Conservation (phyloP, 176 grass and related monocot species). For the Sorghum bicolor region Sorghum_bicolor_NCBIv3 NC_012877.2:2962501-2963000, state of each 20-base stretch:
- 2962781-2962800: background rate
- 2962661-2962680: slow-evolving; percentile 41
- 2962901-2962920: no score
- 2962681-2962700: slow-evolving; percentile 13
- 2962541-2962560: slow-evolving; percentile 53
- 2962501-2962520: slow-evolving; percentile 14
- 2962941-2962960: no score
- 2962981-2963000: no score
- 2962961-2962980: no score
- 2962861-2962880: no score
- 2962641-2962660: slow-evolving; percentile 89
- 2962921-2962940: no score
- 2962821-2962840: no score
- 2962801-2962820: background rate
- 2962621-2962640: slow-evolving; percentile 95
- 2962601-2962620: slow-evolving; percentile 84
- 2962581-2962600: slow-evolving; percentile 79
- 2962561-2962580: slow-evolving; percentile 95
- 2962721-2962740: slow-evolving; percentile 18
- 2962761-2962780: background rate
- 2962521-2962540: slow-evolving; percentile 22
- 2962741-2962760: background rate
- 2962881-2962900: no score
- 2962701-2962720: background rate
- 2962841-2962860: no score